Base-by-base conservation (phyloP, 2,329 filamentous ascomycete species). In the Fusarium sp. region DNA sequence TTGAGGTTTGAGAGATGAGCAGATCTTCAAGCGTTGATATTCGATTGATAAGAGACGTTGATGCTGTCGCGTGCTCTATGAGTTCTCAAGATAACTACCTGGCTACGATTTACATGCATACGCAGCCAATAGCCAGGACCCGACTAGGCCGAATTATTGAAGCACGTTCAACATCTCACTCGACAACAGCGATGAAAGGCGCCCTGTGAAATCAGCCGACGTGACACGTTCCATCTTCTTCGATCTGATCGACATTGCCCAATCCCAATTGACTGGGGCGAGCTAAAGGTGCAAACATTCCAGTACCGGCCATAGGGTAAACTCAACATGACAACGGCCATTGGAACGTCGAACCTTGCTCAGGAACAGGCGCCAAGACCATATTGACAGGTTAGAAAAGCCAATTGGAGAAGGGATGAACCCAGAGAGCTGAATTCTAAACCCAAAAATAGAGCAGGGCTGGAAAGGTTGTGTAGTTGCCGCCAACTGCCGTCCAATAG, bases 11-110 rank as follows among this genome's bases (percentile, higher is more conserved):
- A 23, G 18, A 23, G 18, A 23, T 23, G 18, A 23, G 4, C 18
- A 23, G 18, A 23, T 23, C 18, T 23, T 23, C 18, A 23, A 23
- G 18, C 18, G 18, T 23, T 23, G 18, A 23, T 23, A 23, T 23
- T 23, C 4, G 4, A 23, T 23, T 23, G 4, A 23, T 23, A 23
- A 23, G 18, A 23, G 18, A 23, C 18, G 18, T 23, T 23, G 18
- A 23, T 23, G 18, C 18, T 23, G 18, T 23, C 18, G 3, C 18
- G 18, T 23, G 18, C 18, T 23, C 18, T n/a, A 13, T 39, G 36
- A 39, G 36, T 12, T 23, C 44, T 41, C 66, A 52, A 62, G 48
- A 57, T 52, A 62, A 67, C 57, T 47, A 23, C 18, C 18, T 23
- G 18, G 18, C 18, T 23, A 23, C 11, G 31, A 5, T 34, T 34